Percentiles rank a stretch among this genome's conserved stretches.
phyloP scores from a whole-genome alignment of 2,329 filamentous ascomycete species.

The Microcyclosporella mali region DNA sequence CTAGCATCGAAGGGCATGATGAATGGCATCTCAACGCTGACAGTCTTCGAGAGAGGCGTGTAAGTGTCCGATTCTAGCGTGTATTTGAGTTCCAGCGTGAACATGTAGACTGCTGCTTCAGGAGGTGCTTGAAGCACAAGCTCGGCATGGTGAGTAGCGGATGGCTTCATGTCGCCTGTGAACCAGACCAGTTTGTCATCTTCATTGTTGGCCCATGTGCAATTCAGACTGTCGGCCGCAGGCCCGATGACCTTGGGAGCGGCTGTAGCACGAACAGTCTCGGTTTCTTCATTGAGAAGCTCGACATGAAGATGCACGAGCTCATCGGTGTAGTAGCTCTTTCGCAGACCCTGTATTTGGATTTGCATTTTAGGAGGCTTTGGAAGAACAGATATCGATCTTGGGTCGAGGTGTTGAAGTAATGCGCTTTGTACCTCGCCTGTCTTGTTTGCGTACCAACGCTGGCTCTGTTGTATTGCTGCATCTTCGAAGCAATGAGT shows the following conservation, averaged over 20 bases:
- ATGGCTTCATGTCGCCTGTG: slow-evolving; percentile 8
- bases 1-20: slow-evolving; percentile 85
- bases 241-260: slow-evolving; percentile 43
- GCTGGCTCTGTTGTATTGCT: slow-evolving; percentile 5
- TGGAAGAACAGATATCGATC: slow-evolving; percentile 67
- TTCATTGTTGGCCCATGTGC: slow-evolving; percentile 28
- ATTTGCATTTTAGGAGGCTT: slow-evolving; percentile 90
- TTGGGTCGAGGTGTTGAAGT: slow-evolving; percentile 41
- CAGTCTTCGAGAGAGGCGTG: slow-evolving; percentile 70
- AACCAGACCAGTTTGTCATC: slow-evolving; percentile 9
- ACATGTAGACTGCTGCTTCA: slow-evolving; percentile 53
- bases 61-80: slow-evolving; percentile 71
- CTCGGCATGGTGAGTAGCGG: slow-evolving; percentile 9
- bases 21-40: slow-evolving; percentile 63
- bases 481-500: slow-evolving; percentile 52
- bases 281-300: slow-evolving; percentile 76
- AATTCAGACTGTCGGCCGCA: slow-evolving; percentile 8
- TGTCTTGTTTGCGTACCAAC: slow-evolving; percentile 14
- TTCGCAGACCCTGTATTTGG: slow-evolving; percentile 53
- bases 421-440: slow-evolving; percentile 10
- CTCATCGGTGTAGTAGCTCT: slow-evolving; percentile 84
- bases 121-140: slow-evolving; percentile 34
- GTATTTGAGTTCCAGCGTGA: slow-evolving; percentile 71
- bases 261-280: slow-evolving; percentile 65
- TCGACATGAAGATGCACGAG: slow-evolving; percentile 61